Base-by-base conservation (phyloP, 192 early-diverging fungal genomes). In the Fimicolochytrium jonesii region DNA sequence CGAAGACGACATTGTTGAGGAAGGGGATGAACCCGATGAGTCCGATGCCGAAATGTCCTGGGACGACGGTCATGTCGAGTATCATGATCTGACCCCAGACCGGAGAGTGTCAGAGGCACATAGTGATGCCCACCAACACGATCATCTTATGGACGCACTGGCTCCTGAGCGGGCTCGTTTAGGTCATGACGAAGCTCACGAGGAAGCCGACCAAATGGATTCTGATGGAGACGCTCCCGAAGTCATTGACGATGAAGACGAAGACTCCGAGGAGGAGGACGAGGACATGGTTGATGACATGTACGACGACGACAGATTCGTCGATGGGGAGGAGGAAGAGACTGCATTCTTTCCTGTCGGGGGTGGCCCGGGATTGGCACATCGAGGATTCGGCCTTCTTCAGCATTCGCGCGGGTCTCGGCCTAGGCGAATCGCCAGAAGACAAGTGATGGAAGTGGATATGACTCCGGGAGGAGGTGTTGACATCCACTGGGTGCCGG, bases 251-350 rank as follows among this genome's bases (percentile, higher is more conserved):
- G 81, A 81, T 50, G 81, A 80, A 17, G 80, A 84, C 17, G 64
- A 76, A 17, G 71, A 71, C 30, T 77, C 79, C 42, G 87, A 78
- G 18, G 86, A 84, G 2, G 87, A 79, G 36, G 87, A 88, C 44
- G 75, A 67, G 4, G 83, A 67, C 67, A 62, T 74, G 33, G 73
- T 64, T 3, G 72, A 86, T 29, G 83, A 80, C 11, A 41, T 53
- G 10, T 56, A 76, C 23, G 76, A 74, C 33, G 82, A 79, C 25
- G 75, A 73, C 9, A 85, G 76, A 49, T 67, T 71, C 2, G 72
- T 70, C 11, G 76, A 71, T 50, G 55, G 54, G 4, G 43, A 46
- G 15, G 66, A 68, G 20, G 66, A 59, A 41, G 53, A 64, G 17
- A 63, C 44, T 51, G 52, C 30, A 22, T 53, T 39, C 23, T 18